Evolutionary conservation across 352 stramenopile genomes (phyloP), one percentile per base, ranked within the genome.

Genomic region (Globisporangium megalacanthum): DNA sequence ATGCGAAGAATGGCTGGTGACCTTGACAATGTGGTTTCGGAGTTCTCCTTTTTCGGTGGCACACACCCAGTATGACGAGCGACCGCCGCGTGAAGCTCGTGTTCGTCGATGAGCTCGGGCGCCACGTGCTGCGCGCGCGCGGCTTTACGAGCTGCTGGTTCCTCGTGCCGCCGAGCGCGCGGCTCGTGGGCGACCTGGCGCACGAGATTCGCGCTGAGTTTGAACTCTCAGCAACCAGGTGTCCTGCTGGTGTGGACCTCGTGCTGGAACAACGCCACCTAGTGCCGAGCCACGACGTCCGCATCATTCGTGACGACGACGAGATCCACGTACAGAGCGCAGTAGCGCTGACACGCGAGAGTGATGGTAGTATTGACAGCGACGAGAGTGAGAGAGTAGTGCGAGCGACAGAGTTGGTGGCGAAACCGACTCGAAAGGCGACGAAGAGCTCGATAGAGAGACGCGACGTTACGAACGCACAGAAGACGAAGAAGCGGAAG

Each of bases 91-190:
- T 86, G 15, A 74, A 75, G 42, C 63, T 92, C 37, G 66, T 81
- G 56, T 90, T 92, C 53, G 54, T 48, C 29, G 79, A 85, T 31
- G 78, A 78, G 10, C 55, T 89, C 20, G 75, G 52, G 36, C 64
- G 62, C 33, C 67, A 81, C 25, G 55, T 92, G 53, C 64, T 67
- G 54, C 72, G 70, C 8, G 56, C 56, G 0, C 73, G 70, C 46
- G 79, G 79, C 0, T 89, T 88, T 56, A 64, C 66, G 25, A 64
- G 73, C 15, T 90, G 83, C 59, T 92, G 79, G 79, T 90, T 79
- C 53, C 60, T 90, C 19, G 46, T 92, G 9, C 75, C 83, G 13
- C 44, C n/a, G 1, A 60, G 68, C 8, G 69, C 54, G 29, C 70
- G 70, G 49, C 48, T 87, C 14, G 79, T 92, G 39, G 77, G 79